A percentile compares a stretch with the other conserved stretches of the same genome.
phyloP scores from a whole-genome alignment of 176 grass and related monocot species.

The Oryza rufipogon region DNA sequence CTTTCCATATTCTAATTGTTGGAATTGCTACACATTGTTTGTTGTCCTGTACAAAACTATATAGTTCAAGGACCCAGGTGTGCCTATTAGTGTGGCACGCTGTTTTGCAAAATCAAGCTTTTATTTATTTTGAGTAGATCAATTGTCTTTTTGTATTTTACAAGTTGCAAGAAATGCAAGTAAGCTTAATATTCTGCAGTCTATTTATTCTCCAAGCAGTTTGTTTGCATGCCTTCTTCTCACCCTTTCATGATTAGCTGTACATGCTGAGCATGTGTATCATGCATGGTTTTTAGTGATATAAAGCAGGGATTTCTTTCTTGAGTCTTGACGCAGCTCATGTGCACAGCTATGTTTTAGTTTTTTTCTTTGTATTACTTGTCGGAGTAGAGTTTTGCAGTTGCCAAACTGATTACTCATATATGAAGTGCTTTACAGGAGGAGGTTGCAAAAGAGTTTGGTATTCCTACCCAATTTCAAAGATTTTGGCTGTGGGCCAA shows the following conservation, averaged over 20 bases:
- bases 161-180: background rate
- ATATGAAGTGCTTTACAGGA: slow-evolving; percentile 87
- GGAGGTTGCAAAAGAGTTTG: slow-evolving; percentile 93
- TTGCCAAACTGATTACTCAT: slow-evolving; percentile 51
- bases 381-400: slow-evolving; percentile 15
- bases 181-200: slow-evolving; percentile 11
- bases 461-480: slow-evolving; percentile 83
- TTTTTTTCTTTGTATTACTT: background rate
- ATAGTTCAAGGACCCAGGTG: slow-evolving; percentile 26
- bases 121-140: slow-evolving; percentile 2
- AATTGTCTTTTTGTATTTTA: slow-evolving; percentile 20
- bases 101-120: slow-evolving; percentile 27
- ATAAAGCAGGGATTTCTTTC: background rate
- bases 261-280: slow-evolving; percentile 1
- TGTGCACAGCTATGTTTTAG: background rate
- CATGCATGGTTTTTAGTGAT: slow-evolving; percentile 16
- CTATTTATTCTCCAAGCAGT: background rate
- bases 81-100: background rate
- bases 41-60: background rate
- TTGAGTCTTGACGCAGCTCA: slow-evolving; percentile 21
- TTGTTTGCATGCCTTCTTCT: background rate
- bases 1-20: slow-evolving; percentile 10
- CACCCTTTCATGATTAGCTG: slow-evolving; percentile 26
- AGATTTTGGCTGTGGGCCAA: slow-evolving; percentile 99
- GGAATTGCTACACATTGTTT: slow-evolving; percentile 5